These are phyloP conservation scores for Didymella pinodella DNA, from an alignment of 2,329 filamentous ascomycete species.

Conservation along the genomic window DNA sequence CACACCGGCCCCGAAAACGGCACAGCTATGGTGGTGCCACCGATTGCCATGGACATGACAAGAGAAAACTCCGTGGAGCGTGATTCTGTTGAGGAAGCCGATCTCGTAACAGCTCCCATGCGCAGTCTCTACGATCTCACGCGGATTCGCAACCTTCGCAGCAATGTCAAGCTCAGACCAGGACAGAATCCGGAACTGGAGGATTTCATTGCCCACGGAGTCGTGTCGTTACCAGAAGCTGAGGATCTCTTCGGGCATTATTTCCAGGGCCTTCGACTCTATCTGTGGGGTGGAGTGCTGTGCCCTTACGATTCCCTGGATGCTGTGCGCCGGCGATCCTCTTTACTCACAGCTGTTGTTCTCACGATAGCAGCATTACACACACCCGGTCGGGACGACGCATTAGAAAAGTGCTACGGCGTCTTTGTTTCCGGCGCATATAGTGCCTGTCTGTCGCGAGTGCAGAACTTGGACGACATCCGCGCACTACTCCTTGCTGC, in stretches of 20 bases:
- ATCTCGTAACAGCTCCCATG: slow-evolving; percentile 46
- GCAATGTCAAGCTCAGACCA: slow-evolving; percentile 35
- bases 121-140: slow-evolving; percentile 46
- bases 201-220: slow-evolving; percentile 45
- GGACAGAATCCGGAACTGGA: slow-evolving; percentile 38
- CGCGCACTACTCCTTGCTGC: slow-evolving; percentile 52
- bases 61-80: slow-evolving; percentile 44
- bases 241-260: slow-evolving; percentile 43
- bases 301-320: slow-evolving; percentile 43
- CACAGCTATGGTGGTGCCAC: slow-evolving; percentile 36
- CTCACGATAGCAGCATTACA: slow-evolving; percentile 44
- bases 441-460: slow-evolving; percentile 44
- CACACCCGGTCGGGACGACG: slow-evolving; percentile 38
- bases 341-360: slow-evolving; percentile 44
- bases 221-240: slow-evolving; percentile 38
- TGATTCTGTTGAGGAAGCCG: slow-evolving; percentile 37
- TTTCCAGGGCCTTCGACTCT: slow-evolving; percentile 42
- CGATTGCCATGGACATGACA: slow-evolving; percentile 49
- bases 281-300: slow-evolving; percentile 46
- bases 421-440: slow-evolving; percentile 46
- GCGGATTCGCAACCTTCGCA: slow-evolving; percentile 44
- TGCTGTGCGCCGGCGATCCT: slow-evolving; percentile 40
- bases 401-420: slow-evolving; percentile 44
- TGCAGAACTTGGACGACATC: slow-evolving; percentile 51
- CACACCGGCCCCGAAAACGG: slow-evolving; percentile 39